Evolutionary conservation across 805 yeast species (phyloP).

Genomic region (Starmerella scarabaei): DNA sequence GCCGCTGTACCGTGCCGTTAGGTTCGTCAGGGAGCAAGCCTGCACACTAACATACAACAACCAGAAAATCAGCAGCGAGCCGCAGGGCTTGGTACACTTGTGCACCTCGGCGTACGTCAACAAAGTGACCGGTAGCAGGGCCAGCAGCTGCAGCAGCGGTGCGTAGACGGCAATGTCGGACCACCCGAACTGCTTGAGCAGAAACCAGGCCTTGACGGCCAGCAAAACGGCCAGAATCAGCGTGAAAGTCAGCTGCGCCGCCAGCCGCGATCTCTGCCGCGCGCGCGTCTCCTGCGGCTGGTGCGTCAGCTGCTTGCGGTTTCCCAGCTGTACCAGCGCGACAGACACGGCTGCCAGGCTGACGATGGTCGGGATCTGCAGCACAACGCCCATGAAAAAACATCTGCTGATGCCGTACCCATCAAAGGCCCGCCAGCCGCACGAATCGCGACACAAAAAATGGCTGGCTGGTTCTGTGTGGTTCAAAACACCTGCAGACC

Average conservation of each 20-base stretch:
- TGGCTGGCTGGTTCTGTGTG: neutral
- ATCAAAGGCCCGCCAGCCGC: constrained; percentile 13
- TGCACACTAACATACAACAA: constrained; percentile 17
- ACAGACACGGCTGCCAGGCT: constrained; percentile 23
- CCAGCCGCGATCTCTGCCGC: constrained; percentile 20
- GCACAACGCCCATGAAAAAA: constrained; percentile 29
- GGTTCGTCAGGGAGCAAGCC: neutral
- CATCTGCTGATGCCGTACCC: constrained; percentile 28
- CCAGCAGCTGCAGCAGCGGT: constrained; percentile 31
- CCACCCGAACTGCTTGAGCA: constrained; percentile 20
- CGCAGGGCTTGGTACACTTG: constrained; percentile 51
- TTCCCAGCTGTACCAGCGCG: constrained; percentile 21
- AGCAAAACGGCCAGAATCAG: constrained; percentile 16
- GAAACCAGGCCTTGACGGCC: constrained; percentile 7
- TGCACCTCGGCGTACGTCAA: constrained; percentile 63
- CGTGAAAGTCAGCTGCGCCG: constrained; percentile 18
- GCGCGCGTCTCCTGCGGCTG: constrained; percentile 15
- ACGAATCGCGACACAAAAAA: constrained; percentile 11
- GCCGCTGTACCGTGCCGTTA: too few relatives aligned
- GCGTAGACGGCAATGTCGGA: constrained; percentile 27
- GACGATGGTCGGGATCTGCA: constrained; percentile 24
- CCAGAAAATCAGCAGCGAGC: constrained; percentile 67
- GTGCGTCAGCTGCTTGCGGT: constrained; percentile 10
- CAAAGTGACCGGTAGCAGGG: constrained; percentile 39
- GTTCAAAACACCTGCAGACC: neutral